Percentiles rank a stretch among this genome's conserved stretches.
These are phyloP conservation scores for Amanita jacksonii DNA, from an alignment of 768 basidiomycete species.

Conservation along the genomic window DNA sequence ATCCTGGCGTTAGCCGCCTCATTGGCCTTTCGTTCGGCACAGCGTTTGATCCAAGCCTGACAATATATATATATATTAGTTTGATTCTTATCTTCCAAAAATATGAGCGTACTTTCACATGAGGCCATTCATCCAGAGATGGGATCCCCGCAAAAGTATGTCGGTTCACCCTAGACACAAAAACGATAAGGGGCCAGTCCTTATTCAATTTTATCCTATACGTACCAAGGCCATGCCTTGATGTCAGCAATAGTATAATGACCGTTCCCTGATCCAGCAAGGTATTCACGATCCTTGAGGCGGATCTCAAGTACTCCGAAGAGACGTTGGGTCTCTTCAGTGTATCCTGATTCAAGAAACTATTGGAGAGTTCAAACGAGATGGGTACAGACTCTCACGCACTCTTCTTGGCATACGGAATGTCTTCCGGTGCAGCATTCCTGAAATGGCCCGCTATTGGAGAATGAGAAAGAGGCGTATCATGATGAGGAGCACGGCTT, in stretches of 20 bases:
- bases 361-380: neutral
- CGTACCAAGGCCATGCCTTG: slow-evolving; percentile 47
- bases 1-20: too few relatives aligned
- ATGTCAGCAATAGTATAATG: slow-evolving; percentile 66
- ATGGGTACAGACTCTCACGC: slow-evolving; percentile 11
- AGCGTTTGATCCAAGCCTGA: too few relatives aligned
- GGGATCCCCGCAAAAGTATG: slow-evolving; percentile 42
- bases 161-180: slow-evolving; percentile 45
- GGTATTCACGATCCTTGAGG: slow-evolving; percentile 64
- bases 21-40: too few relatives aligned
- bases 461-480: too few relatives aligned
- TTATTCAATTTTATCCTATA: neutral
- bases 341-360: slow-evolving; percentile 42
- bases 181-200: neutral
- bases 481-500: too few relatives aligned
- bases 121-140: slow-evolving; percentile 53
- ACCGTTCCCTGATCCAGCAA: slow-evolving; percentile 67
- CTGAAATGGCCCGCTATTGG: slow-evolving; percentile 59
- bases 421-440: slow-evolving; percentile 51
- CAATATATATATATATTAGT: too few relatives aligned
- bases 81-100: neutral
- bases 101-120: slow-evolving; percentile 29
- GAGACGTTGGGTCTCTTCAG: slow-evolving; percentile 73
- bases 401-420: slow-evolving; percentile 64
- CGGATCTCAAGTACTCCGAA: slow-evolving; percentile 78